Percentiles rank a stretch among this genome's conserved stretches.
Conservation (phyloP, 805 yeast genomes). For the Grigorovia yakushimaensis region DNA sequence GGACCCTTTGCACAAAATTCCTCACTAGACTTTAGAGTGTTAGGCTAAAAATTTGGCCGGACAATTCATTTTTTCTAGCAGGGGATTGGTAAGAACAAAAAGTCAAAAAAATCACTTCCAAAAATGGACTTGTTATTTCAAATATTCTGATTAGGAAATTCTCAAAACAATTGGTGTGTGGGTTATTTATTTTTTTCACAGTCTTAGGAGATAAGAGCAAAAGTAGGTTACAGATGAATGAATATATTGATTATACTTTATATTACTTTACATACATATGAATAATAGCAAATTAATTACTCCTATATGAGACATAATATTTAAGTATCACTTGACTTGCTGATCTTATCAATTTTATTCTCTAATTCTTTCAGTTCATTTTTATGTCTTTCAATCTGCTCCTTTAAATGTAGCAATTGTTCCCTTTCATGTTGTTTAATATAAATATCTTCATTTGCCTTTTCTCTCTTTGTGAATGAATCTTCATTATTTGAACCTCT, state of each 20-base stretch:
- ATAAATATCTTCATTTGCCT: conserved; percentile 80
- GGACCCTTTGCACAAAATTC: no score
- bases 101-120: no score
- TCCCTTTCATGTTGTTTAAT: conserved; percentile 86
- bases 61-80: no score
- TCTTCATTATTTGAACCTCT: conserved; percentile 40
- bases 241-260: not conserved
- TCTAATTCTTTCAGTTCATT: conserved; percentile 44
- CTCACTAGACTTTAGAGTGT: no score
- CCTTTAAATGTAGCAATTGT: conserved; percentile 66
- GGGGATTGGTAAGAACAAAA: no score
- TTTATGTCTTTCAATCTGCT: conserved; percentile 68
- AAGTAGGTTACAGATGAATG: no score
- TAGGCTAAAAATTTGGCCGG: no score
- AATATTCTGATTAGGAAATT: no score
- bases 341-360: conserved; percentile 31
- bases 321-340: not conserved
- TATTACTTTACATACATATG: not conserved
- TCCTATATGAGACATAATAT: not conserved
- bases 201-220: no score
- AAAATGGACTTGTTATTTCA: no score
- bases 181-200: no score
- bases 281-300: not conserved
- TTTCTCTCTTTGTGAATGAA: conserved; percentile 77
- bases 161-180: no score